Evolutionary conservation across 495 filamentous ascomycete genomes (phyloP).

Genomic region (Neurospora tetrasperma): DNA sequence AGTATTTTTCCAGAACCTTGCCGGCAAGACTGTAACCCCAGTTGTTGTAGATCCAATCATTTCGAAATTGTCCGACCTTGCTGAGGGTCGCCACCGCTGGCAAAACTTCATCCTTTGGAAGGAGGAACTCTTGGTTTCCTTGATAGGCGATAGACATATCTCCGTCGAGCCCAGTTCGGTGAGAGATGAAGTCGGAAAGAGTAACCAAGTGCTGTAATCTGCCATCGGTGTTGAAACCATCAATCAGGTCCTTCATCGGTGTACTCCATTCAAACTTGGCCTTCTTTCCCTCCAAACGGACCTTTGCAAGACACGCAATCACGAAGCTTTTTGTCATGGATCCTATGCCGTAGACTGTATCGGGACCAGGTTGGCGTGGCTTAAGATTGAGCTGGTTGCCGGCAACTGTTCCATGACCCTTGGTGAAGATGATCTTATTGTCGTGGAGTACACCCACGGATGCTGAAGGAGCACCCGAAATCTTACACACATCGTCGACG

Average conservation of each 20-base stretch:
- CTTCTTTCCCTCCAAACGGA: not conserved
- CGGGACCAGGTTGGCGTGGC: not conserved
- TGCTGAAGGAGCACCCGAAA: not conserved
- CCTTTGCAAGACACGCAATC: not conserved
- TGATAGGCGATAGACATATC: not conserved
- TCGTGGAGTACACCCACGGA: not conserved
- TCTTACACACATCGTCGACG: not conserved
- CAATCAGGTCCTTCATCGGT: conserved; percentile 4
- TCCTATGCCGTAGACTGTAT: conserved; percentile 7
- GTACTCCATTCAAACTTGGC: not conserved
- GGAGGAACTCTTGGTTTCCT: conserved; percentile 1
- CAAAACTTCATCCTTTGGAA: not conserved
- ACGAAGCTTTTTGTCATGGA: conserved; percentile 8
- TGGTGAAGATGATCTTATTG: not conserved
- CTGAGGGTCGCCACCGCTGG: not conserved
- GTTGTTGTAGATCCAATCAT: conserved; percentile 18
- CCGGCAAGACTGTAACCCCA: conserved; percentile 16
- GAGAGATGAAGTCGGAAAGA: conserved; percentile 5
- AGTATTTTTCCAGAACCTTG: conserved; percentile 13
- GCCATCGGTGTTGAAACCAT: conserved; percentile 1
- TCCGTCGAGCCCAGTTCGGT: conserved; percentile 4
- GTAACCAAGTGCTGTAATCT: not conserved
- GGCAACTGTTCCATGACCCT: not conserved
- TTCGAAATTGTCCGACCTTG: not conserved
- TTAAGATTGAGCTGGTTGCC: not conserved